A percentile compares a stretch with the other conserved stretches of the same genome.
Evolutionary conservation across 768 basidiomycete genomes (phyloP).

Genomic region (Collybiopsis confluens): DNA sequence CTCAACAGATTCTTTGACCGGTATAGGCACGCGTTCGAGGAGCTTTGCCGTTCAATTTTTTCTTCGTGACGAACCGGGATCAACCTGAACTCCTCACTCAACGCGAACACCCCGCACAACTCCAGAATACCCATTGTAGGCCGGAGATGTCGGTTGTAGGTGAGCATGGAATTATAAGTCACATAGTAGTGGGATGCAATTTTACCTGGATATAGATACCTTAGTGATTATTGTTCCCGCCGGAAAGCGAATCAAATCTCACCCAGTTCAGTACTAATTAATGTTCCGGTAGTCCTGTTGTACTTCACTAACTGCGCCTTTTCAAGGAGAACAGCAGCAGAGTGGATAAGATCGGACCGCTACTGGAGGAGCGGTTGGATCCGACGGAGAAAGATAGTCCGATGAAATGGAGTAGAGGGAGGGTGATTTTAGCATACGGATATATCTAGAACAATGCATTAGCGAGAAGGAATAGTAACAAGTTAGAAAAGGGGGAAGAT

Average conservation of each 20-base stretch:
- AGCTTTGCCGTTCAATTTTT: constrained; percentile 85
- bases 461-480: constrained; percentile 10
- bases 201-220: constrained; percentile 22
- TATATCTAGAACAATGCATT: constrained; percentile 53
- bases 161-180: constrained; percentile 92
- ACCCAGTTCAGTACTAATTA: constrained; percentile 92
- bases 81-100: constrained; percentile 93
- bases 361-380: constrained; percentile 82
- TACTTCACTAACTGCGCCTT: constrained; percentile 95
- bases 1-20: constrained; percentile 94
- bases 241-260: no score
- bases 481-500: not conserved
- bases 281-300: constrained; percentile 79
- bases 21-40: constrained; percentile 92
- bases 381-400: constrained; percentile 83
- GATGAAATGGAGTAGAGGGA: constrained; percentile 82
- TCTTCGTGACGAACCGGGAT: constrained; percentile 87
- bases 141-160: constrained; percentile 90
- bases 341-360: constrained; percentile 88
- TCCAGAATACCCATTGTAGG: constrained; percentile 86
- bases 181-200: constrained; percentile 97
- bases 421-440: constrained; percentile 90
- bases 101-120: constrained; percentile 91
- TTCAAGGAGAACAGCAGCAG: constrained; percentile 89
- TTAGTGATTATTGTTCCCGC: no score